These are phyloP conservation scores for Malassezia restricta DNA, from an alignment of 1,284 basidiomycete species.

Conservation along the genomic window DNA sequence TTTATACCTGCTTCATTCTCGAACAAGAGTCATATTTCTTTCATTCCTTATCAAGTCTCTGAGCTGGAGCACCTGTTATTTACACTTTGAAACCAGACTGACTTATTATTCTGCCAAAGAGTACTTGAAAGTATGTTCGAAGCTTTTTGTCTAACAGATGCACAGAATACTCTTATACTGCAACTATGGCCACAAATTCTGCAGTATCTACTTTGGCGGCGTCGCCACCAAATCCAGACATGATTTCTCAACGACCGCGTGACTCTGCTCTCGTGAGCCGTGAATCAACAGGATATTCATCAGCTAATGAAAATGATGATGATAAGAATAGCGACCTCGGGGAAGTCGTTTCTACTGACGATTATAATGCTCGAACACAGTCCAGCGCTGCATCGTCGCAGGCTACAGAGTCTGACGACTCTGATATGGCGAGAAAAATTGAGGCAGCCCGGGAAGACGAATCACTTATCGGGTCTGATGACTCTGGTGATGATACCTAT, in stretches of 20 bases:
- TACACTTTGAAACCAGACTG: neutral
- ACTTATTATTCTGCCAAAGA: neutral
- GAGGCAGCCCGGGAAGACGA: conserved; percentile 40
- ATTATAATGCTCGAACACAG: neutral
- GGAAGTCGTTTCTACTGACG: conserved; percentile 4
- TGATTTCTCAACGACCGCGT: neutral
- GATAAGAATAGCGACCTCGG: conserved; percentile 10
- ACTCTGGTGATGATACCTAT: conserved; percentile 33
- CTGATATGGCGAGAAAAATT: conserved; percentile 39
- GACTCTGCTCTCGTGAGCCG: too few relatives aligned
- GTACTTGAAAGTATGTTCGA: too few relatives aligned
- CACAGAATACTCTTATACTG: neutral
- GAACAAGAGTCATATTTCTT: neutral
- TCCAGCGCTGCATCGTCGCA: conserved; percentile 15
- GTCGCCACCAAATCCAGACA: neutral
- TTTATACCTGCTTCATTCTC: too few relatives aligned
- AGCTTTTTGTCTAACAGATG: neutral
- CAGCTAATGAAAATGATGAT: conserved; percentile 2
- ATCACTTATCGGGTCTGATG: conserved; percentile 41
- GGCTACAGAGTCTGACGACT: conserved; percentile 20
- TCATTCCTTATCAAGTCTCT: conserved; percentile 1
- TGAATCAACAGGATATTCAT: neutral
- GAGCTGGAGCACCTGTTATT: conserved; percentile 8
- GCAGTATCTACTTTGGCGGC: neutral
- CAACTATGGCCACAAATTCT: neutral